Evolutionary conservation across 108 stramenopile genomes (phyloP).

Genomic region (Skeletonema potamos): DNA sequence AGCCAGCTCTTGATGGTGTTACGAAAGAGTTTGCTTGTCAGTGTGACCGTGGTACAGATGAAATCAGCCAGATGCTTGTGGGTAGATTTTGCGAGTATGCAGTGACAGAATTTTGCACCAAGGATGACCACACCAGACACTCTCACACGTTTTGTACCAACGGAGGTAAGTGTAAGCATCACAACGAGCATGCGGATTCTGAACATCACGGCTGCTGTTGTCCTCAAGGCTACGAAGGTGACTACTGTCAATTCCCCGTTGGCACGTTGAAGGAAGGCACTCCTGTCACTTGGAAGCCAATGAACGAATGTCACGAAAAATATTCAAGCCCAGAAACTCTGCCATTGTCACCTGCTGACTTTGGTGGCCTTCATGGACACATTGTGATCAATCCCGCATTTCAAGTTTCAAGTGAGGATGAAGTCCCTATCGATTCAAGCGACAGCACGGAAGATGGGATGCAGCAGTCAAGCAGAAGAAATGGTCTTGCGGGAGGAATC

Average conservation of each 20-base stretch:
- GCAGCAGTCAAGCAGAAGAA: background rate
- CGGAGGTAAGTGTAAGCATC: conserved; percentile 36
- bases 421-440: background rate
- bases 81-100: conserved; percentile 45
- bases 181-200: conserved; percentile 23
- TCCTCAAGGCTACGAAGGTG: conserved; percentile 39
- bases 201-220: conserved; percentile 45
- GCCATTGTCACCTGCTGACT: background rate
- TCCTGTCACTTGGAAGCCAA: conserved; percentile 23
- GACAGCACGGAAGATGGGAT: background rate
- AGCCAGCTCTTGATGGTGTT: conserved; percentile 11
- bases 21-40: conserved; percentile 26
- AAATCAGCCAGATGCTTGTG: conserved; percentile 25
- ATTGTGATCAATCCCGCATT: conserved; percentile 10
- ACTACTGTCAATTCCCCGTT: conserved; percentile 34
- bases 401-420: background rate
- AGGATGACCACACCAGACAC: conserved; percentile 12
- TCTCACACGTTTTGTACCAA: conserved; percentile 35
- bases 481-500: background rate
- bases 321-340: background rate
- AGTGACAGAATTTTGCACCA: conserved; percentile 41
- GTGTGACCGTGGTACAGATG: conserved; percentile 12
- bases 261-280: conserved; percentile 26
- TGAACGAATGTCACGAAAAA: conserved; percentile 29
- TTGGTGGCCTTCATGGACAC: conserved; percentile 1